A percentile compares a stretch with the other conserved stretches of the same genome.
Conservation (phyloP, 805 yeast species). For the Nematodospora valgi region DNA sequence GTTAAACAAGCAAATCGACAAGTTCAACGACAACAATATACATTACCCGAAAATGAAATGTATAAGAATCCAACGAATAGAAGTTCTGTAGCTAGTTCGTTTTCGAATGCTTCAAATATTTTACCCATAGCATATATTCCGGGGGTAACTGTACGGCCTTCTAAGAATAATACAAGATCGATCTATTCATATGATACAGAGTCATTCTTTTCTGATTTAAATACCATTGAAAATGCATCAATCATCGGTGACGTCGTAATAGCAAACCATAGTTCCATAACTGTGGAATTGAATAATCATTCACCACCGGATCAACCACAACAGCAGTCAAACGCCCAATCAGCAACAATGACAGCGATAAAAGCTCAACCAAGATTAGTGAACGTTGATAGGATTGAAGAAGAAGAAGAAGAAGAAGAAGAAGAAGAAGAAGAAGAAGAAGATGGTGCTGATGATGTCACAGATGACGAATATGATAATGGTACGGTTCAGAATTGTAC, state of each 20-base stretch:
- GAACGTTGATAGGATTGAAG: conserved; percentile 47
- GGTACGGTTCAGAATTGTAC: too few relatives aligned
- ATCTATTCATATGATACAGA: conserved; percentile 42
- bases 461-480: background rate
- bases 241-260: conserved; percentile 35
- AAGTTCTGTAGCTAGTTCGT: conserved; percentile 55
- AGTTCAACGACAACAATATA: conserved; percentile 8
- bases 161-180: conserved; percentile 41
- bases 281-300: background rate
- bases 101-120: conserved; percentile 76
- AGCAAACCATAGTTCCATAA: conserved; percentile 16
- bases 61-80: conserved; percentile 22
- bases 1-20: conserved; percentile 10
- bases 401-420: conserved; percentile 36
- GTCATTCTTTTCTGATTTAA: conserved; percentile 41
- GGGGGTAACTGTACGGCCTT: conserved; percentile 72
- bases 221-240: conserved; percentile 45
- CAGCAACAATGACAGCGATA: conserved; percentile 65
- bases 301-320: conserved; percentile 9
- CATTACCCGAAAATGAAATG: conserved; percentile 5
- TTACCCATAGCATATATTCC: conserved; percentile 93
- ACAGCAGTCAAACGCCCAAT: conserved; percentile 16
- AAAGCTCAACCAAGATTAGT: conserved; percentile 72
- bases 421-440: conserved; percentile 23
- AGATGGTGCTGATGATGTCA: conserved; percentile 10